Evolutionary conservation across 176 grass and related monocot genomes (phyloP), one percentile per base, ranked within the genome.

Genomic region (Pharus latifolius): DNA sequence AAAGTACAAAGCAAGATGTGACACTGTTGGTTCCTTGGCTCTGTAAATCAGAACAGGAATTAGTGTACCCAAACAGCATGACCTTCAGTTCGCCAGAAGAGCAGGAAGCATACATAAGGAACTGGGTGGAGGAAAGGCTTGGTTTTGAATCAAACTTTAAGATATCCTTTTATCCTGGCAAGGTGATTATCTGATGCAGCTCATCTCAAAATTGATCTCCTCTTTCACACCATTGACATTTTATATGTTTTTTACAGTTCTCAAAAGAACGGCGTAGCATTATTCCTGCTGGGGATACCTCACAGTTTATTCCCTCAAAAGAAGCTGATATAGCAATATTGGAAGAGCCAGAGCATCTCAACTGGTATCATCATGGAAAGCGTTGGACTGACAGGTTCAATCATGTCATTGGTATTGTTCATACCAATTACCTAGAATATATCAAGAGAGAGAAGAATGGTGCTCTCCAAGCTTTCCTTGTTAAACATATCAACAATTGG

Each of bases 361-460:
- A 96, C 43, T 96, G 91, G 91, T 96, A 96, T 40, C 91, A 96
- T 87, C 91, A 96, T 80, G 91, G 91, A 44, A 90, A 82, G 60
- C 87, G 83, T 19, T 96, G 91, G 87, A 90, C 87, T 15, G 84
- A 96, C 55, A 96, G 82, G 59, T 96, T 96, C 60, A 91, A 96
- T 84, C 77, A 90, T 82, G 91, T 96, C 19, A 68, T 96, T 69
- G 91, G 91, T 76, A 70, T 96, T 19, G 87, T 91, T 79, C 91
- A 96, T 73, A 96, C 91, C 58, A 96, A 96, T 76, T 96, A 96
- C 78, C 77, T 96, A 53, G 91, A 96, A 82, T 91, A 96, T 60
- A 96, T 96, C 49, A 88, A 87, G 72, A 84, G 91, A 77, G 87
- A 96, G 80, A 96, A 87, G 53, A 82, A 91, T 40, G 91, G 87